A percentile compares a stretch with the other conserved stretches of the same genome.
Evolutionary conservation across 768 basidiomycete species (phyloP).

Genomic region (Boletus sensibilis): DNA sequence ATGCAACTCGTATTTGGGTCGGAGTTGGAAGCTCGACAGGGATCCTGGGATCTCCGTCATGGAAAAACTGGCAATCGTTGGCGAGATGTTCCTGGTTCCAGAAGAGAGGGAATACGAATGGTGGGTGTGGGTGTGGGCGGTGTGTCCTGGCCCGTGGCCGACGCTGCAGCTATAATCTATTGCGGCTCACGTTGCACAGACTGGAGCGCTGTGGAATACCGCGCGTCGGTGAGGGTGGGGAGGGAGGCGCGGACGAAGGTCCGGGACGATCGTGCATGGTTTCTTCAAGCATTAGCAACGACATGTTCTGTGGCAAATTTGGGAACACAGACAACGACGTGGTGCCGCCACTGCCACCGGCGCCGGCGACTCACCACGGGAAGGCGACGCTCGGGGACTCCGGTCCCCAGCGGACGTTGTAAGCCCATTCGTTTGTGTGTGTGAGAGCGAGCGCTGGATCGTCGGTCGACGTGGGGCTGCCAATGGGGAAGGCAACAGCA

Average conservation of each 20-base stretch:
- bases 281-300: constrained; percentile 54
- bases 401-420: constrained; percentile 7
- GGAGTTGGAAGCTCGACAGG: constrained; percentile 64
- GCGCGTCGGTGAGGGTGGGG: constrained; percentile 37
- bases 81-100: constrained; percentile 47
- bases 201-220: constrained; percentile 20
- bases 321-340: constrained; percentile 62
- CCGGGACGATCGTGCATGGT: constrained; percentile 21
- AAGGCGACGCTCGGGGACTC: constrained; percentile 19
- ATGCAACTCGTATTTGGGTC: constrained; percentile 73
- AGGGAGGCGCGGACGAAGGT: constrained; percentile 22
- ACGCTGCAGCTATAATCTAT: constrained; percentile 10
- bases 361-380: constrained; percentile 13
- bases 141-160: not conserved
- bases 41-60: constrained; percentile 56
- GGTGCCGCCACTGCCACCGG: constrained; percentile 5
- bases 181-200: constrained; percentile 2
- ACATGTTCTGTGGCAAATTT: constrained; percentile 68
- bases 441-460: constrained; percentile 23
- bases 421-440: constrained; percentile 21
- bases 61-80: constrained; percentile 64
- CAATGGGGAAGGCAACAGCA: constrained; percentile 17
- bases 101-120: constrained; percentile 37
- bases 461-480: constrained; percentile 21
- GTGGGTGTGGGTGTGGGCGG: constrained; percentile 10